These are phyloP conservation scores for Lodderomyces oxycetoniae DNA, from an alignment of 1,139 yeast species.

Conservation along the genomic window DNA sequence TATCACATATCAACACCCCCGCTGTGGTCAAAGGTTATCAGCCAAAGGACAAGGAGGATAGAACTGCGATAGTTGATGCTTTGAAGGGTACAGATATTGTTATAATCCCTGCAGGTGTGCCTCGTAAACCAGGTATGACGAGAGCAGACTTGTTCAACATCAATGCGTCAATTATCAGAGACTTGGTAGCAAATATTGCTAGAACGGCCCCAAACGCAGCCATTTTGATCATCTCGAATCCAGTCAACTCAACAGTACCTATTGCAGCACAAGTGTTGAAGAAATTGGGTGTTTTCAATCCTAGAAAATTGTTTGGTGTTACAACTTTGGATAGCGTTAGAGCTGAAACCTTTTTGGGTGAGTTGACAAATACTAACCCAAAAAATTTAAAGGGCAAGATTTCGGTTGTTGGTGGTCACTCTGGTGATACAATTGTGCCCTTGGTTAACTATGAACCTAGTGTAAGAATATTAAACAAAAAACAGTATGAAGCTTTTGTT, in stretches of 20 bases:
- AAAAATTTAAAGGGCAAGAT: slow-evolving; percentile 40
- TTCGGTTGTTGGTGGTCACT: slow-evolving; percentile 71
- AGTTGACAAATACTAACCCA: slow-evolving; percentile 31
- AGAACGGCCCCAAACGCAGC: slow-evolving; percentile 57
- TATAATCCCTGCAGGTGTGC: slow-evolving; percentile 78
- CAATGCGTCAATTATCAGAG: slow-evolving; percentile 64
- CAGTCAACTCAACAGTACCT: slow-evolving; percentile 73
- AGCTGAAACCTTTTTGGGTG: slow-evolving; percentile 61
- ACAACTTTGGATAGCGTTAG: slow-evolving; percentile 69
- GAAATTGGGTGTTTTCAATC: slow-evolving; percentile 56
- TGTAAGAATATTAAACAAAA: slow-evolving; percentile 24
- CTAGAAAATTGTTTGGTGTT: slow-evolving; percentile 64
- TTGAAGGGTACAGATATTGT: slow-evolving; percentile 55
- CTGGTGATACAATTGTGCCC: slow-evolving; percentile 74
- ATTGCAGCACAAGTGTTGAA: slow-evolving; percentile 70
- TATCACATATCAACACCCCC: slow-evolving; percentile 65
- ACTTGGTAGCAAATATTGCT: slow-evolving; percentile 57
- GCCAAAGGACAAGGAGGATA: slow-evolving; percentile 47
- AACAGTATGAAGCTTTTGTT: slow-evolving; percentile 40
- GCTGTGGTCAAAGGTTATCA: slow-evolving; percentile 54
- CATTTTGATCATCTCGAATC: slow-evolving; percentile 66
- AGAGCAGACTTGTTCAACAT: slow-evolving; percentile 72
- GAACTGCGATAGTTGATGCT: slow-evolving; percentile 45
- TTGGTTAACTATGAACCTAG: slow-evolving; percentile 27
- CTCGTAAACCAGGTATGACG: slow-evolving; percentile 78